Base-by-base conservation (phyloP, 2,329 filamentous ascomycete species). In the Neopestalotiopsis sp. region DNA sequence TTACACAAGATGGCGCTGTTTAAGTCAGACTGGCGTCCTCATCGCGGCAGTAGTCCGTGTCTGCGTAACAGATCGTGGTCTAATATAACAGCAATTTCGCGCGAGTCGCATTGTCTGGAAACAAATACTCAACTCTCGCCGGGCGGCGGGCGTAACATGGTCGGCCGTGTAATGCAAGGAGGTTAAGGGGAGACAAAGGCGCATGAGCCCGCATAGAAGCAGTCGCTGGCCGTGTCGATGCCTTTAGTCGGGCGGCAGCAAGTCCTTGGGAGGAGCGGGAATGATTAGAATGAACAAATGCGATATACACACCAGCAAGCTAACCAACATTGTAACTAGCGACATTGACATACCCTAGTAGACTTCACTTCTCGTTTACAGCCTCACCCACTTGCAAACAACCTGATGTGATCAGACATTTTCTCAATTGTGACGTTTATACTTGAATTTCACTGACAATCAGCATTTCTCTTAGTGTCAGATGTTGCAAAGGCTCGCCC, bases 291-390 rank as follows among this genome's bases (percentile, higher is more conserved):
- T 17, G 13, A 20, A 61, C 59, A 30, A 61, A 34, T 61, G 13
- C 32, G 30, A 61, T 61, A 61, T 30, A 61, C 7, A 61, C 34
- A 59, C 57, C 59, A 38, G 40, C 32, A 30, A 61, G 28, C 34
- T 61, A 49, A 62, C 13, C 32, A 62, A 62, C 40, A 45, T 64
- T 64, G 40, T 64, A 64, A 24, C 61, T 64, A 64, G 61, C 61
- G 40, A 49, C n/a, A 49, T 64, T 38, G 20, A 20, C 40, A 64
- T 64, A 64, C 61, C 61, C 38, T 28, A 64, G n/a, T 64, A 64
- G 61, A 64, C 38, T 53, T 64, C 61, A 45, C n/a, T 64, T 64
- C 61, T 64, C 42, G 40, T 49, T 45, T 64, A 53, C 59, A 61
- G 28, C 59, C 13, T 40, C 30, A 10, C 13, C 20, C 24, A 28